Evolutionary conservation across 78 protist species (phyloP).

Genomic region (Monocercomonoides exilis): DNA sequence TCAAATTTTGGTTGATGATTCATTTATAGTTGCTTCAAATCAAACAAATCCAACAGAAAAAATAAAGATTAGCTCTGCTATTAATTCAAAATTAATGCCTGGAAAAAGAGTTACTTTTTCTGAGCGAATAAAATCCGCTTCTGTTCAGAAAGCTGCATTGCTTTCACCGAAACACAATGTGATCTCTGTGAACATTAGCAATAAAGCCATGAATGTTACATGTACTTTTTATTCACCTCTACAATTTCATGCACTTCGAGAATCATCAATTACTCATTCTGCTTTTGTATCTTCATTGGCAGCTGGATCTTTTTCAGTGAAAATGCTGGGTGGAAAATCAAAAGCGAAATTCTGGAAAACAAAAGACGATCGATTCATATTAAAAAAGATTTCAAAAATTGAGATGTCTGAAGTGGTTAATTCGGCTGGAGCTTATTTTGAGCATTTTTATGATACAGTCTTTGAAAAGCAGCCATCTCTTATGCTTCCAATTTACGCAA

Average conservation of each 20-base stretch:
- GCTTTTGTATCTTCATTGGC: neutral
- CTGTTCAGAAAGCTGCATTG: too few relatives aligned
- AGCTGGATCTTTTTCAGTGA: neutral
- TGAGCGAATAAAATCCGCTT: too few relatives aligned
- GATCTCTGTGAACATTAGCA: too few relatives aligned
- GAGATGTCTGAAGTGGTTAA: neutral
- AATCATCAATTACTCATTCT: neutral
- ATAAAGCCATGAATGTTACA: neutral
- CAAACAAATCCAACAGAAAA: too few relatives aligned
- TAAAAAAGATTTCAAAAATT: neutral
- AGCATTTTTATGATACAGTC: neutral
- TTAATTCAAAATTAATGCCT: too few relatives aligned
- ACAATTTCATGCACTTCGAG: neutral
- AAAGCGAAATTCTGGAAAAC: neutral
- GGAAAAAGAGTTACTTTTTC: too few relatives aligned
- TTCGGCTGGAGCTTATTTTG: neutral
- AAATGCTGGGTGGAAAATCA: constrained; percentile 6
- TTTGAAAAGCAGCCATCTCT: neutral
- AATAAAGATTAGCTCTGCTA: too few relatives aligned
- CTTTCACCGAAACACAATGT: too few relatives aligned
- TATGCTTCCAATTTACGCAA: too few relatives aligned
- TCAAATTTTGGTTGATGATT: too few relatives aligned
- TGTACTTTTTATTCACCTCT: neutral
- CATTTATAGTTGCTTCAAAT: too few relatives aligned
- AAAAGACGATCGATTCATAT: neutral